These are phyloP conservation scores for Aspergillus steynii DNA, from an alignment of 495 filamentous ascomycete genomes.

Conservation along the genomic window DNA sequence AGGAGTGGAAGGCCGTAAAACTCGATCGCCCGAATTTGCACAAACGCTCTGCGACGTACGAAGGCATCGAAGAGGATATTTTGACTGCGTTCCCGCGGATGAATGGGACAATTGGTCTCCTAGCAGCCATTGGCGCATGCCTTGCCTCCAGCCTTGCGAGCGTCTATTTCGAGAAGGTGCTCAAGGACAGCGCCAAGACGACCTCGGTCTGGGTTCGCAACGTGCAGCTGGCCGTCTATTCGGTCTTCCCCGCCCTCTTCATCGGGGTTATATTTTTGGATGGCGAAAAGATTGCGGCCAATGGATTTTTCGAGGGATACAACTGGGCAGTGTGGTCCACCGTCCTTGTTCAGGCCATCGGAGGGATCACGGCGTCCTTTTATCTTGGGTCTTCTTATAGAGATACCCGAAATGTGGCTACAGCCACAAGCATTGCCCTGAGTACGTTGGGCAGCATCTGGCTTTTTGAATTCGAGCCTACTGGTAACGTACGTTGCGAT, in stretches of 20 bases:
- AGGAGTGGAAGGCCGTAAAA: conserved; percentile 51
- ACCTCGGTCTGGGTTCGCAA: conserved; percentile 90
- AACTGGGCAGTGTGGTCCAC: conserved; percentile 88
- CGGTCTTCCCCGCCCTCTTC: conserved; percentile 81
- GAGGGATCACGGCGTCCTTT: conserved; percentile 79
- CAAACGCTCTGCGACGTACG: conserved; percentile 88
- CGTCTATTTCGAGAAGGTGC: conserved; percentile 92
- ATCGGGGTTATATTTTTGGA: conserved; percentile 85
- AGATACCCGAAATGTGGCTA: conserved; percentile 83
- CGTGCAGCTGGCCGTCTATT: conserved; percentile 90
- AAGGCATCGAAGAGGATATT: conserved; percentile 86
- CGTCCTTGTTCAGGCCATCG: conserved; percentile 76
- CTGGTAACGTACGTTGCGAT: conserved; percentile 60
- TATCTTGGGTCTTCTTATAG: conserved; percentile 74
- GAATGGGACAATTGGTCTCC: conserved; percentile 75
- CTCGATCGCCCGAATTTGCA: conserved; percentile 48
- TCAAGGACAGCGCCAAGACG: conserved; percentile 73
- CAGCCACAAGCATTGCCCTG: conserved; percentile 83
- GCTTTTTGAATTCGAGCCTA: conserved; percentile 79
- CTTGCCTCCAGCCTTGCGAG: conserved; percentile 79
- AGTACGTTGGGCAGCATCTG: conserved; percentile 81
- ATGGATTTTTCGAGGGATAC: conserved; percentile 92
- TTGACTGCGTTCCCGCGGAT: conserved; percentile 61
- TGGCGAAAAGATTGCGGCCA: conserved; percentile 74
- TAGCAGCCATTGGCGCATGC: conserved; percentile 74